Percentiles rank a stretch among this genome's conserved stretches.
Evolutionary conservation across 441 rosid genomes (phyloP).

Genomic region (Aleurites moluccanus): DNA sequence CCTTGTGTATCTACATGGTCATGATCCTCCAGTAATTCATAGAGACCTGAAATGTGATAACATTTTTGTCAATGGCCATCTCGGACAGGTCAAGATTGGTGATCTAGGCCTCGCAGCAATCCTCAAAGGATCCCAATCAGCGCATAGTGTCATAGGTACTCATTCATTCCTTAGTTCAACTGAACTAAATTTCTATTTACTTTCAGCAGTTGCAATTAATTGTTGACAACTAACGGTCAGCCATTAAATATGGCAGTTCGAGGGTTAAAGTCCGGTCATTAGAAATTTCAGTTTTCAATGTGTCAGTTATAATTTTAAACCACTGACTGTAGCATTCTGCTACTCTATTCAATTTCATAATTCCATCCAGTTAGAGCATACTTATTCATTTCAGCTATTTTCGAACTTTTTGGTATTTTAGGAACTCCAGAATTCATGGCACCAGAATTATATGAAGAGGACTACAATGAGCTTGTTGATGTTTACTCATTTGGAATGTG

Average conservation of each 20-base stretch:
- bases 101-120: conserved; percentile 63
- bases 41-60: conserved; percentile 85
- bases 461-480: conserved; percentile 77
- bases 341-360: too few relatives aligned
- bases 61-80: conserved; percentile 73
- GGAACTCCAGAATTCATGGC: conserved; percentile 94
- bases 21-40: conserved; percentile 67
- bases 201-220: too few relatives aligned
- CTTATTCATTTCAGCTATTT: background rate
- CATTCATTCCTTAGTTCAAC: background rate
- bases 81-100: conserved; percentile 79
- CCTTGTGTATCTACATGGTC: conserved; percentile 58
- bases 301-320: too few relatives aligned
- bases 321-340: too few relatives aligned
- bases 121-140: conserved; percentile 25
- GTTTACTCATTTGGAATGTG: conserved; percentile 87
- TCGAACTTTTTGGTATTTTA: conserved; percentile 9
- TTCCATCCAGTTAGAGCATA: conserved; percentile 12
- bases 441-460: conserved; percentile 81
- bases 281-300: too few relatives aligned
- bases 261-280: too few relatives aligned
- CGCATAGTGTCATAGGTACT: conserved; percentile 72
- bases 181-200: too few relatives aligned
- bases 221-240: too few relatives aligned
- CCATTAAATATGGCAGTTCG: too few relatives aligned